Evolutionary conservation across 106 monocot species (phyloP), one percentile per base, ranked within the genome.

Genomic region (Gastrodia elata): DNA sequence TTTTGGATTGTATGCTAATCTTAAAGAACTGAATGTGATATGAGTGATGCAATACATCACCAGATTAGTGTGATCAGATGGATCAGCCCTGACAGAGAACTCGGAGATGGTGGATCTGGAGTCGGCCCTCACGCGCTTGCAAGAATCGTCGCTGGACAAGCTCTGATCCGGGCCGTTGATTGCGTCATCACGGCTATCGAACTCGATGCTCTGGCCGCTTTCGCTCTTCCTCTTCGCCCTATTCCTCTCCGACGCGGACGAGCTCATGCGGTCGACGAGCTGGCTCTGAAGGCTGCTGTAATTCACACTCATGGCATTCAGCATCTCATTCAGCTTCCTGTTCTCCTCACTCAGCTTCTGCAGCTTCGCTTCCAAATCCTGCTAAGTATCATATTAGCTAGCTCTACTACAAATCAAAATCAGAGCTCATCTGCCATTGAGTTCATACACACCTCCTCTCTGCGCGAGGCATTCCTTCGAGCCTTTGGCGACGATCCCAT

Each of bases 291-390:
- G 42, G 6, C 6, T 22, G 28, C 6, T 22, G n/a, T 79, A 76
- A 44, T 39, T 73, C 4, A 71, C 42, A 8, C 37, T 36, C 70
- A 80, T 71, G 70, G 61, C 52, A 14, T 46, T 46, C 9, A 80
- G 64, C 74, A 38, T 49, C 68, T 79, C 74, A 27, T 68, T 73
- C 68, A 79, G 13, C 28, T 8, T 52, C 40, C 35, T 76, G 70
- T 80, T 80, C 75, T 80, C 80, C 34, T 80, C 80, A 20, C 27
- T 71, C 27, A 65, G 2, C 27, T 43, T 30, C 8, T 46, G 42
- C n/a, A 80, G 3, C 41, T 80, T 75, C 33, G 25, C 41, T 20
- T 65, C 71, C 16, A 76, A 22, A 0, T 18, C 71, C 3, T 39
- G 34, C n/a, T n/a, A 6, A 0, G 32, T 13, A 0, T 9, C 0